These are phyloP conservation scores for Russula sp. DNA, from an alignment of 768 basidiomycete species.

Conservation along the genomic window DNA sequence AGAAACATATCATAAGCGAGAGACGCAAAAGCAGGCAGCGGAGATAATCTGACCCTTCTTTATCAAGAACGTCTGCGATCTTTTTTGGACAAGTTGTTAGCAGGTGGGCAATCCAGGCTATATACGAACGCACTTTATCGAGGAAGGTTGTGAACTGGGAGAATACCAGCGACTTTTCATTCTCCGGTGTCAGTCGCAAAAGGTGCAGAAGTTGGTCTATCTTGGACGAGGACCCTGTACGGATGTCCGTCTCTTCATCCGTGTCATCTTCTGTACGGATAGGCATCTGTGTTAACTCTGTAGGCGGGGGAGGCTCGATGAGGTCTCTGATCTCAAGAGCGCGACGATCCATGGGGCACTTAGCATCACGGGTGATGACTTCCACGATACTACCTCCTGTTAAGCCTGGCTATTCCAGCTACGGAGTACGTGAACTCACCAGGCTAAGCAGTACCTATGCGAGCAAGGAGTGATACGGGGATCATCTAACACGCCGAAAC, in stretches of 20 bases:
- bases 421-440: constrained; percentile 43
- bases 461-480: constrained; percentile 72
- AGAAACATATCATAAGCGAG: constrained; percentile 6
- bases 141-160: constrained; percentile 87
- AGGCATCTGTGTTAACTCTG: constrained; percentile 64
- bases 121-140: constrained; percentile 54
- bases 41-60: constrained; percentile 50
- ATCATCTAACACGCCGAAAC: constrained; percentile 57
- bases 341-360: constrained; percentile 85
- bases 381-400: constrained; percentile 55
- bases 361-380: constrained; percentile 65
- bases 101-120: neutral
- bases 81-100: constrained; percentile 33
- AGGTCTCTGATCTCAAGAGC: constrained; percentile 52
- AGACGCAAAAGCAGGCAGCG: neutral
- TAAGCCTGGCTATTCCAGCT: constrained; percentile 8
- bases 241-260: constrained; percentile 40
- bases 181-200: constrained; percentile 60
- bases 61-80: constrained; percentile 68
- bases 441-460: constrained; percentile 69
- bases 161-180: constrained; percentile 83
- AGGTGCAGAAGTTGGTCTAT: constrained; percentile 78
- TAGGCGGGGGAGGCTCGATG: constrained; percentile 59
- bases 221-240: constrained; percentile 71
- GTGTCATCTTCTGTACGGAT: constrained; percentile 41